Evolutionary conservation across 2,329 filamentous ascomycete genomes (phyloP), one percentile per base, ranked within the genome.

Genomic region (Hansfordia pulvinata): DNA sequence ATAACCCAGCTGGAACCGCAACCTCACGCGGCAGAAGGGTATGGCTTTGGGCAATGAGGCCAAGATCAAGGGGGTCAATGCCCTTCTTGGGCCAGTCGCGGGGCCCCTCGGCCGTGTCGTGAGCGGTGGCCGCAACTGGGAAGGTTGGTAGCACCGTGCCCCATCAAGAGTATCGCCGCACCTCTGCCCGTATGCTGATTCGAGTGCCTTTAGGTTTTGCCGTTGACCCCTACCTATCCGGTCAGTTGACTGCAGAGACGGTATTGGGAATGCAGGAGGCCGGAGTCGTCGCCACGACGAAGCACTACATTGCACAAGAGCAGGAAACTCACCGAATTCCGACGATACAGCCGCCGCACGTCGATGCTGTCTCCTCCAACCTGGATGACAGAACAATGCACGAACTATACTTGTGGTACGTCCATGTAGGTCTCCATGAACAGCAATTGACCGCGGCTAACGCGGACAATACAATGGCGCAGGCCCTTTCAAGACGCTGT

Each of bases 251-350:
- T 1, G 42, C 40, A 14, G 51, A 60, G 35, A 81, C 76, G 0
- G 76, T 85, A 23, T 54, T 58, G 20, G 80, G 77, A 1, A 73
- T 83, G 7, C 80, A 85, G 44, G 64, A 66, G 3, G 62, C 69
- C 25, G 79, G 79, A 0, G 78, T 92, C 2, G 82, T 85, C 39
- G 78, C 83, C 1, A 64, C 59, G 32, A 60, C 58, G 11, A 70
- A 69, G 72, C 77, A 83, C 40, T 78, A 62, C 25, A 53, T 82
- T 17, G 64, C 58, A 18, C 82, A 83, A 35, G 83, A 92, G 50
- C 84, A 93, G 46, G 83, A 93, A 47, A 75, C 56, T 4, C 54
- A 62, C 63, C 81, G 63, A 54, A 77, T 53, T 65, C 78, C 70
- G 53, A 66, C 62, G 24, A 44, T 39, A 10, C 62, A 73, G 9